Evolutionary conservation across 768 basidiomycete genomes (phyloP).

Genomic region (Lactarius tabidus): DNA sequence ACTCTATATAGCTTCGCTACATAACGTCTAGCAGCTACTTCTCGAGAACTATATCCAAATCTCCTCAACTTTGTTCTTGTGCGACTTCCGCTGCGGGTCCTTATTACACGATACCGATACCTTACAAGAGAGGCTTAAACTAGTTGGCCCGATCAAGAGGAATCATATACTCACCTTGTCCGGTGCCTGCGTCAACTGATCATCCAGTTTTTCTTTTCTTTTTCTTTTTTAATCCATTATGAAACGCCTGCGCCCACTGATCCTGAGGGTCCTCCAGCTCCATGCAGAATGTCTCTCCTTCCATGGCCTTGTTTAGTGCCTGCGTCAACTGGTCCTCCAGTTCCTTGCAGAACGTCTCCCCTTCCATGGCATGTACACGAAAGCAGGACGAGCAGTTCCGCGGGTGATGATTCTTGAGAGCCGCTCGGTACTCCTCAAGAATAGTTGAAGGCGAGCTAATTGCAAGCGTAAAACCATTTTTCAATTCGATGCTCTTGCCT

Average conservation of each 20-base stretch:
- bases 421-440: neutral
- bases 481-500: neutral
- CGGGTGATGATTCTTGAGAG: neutral
- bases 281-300: too few relatives aligned
- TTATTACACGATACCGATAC: neutral
- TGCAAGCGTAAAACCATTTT: neutral
- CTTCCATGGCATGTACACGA: neutral
- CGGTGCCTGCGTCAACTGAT: neutral
- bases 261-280: too few relatives aligned
- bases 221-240: too few relatives aligned
- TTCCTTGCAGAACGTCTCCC: neutral
- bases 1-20: too few relatives aligned
- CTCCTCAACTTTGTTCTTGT: neutral
- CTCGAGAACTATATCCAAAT: neutral
- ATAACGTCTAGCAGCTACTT: neutral
- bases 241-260: too few relatives aligned
- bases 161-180: neutral
- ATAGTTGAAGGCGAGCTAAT: neutral
- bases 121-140: neutral
- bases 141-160: neutral
- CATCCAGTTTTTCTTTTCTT: too few relatives aligned
- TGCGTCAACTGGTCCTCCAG: neutral
- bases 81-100: neutral
- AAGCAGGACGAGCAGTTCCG: neutral
- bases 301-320: too few relatives aligned